Evolutionary conservation across 257 asterid genomes (phyloP).

Genomic region (Capsicum chinense): DNA sequence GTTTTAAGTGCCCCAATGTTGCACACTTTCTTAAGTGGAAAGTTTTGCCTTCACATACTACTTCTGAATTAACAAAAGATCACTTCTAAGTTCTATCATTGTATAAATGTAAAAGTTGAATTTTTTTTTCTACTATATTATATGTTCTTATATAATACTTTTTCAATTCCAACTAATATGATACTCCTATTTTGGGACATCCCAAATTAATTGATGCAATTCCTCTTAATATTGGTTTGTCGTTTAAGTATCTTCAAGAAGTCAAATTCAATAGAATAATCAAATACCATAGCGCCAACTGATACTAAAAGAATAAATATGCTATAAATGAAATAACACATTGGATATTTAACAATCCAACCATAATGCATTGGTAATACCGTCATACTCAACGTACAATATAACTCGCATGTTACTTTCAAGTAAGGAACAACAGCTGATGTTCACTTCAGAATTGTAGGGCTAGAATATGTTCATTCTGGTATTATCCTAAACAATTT

Average conservation of each 20-base stretch:
- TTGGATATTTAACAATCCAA: neutral
- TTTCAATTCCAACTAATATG: neutral
- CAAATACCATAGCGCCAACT: neutral
- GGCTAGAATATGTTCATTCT: neutral
- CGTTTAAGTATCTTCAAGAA: neutral
- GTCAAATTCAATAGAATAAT: neutral
- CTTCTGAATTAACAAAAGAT: neutral
- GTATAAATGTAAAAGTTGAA: neutral
- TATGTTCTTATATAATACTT: neutral
- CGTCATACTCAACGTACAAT: neutral
- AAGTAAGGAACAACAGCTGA: neutral
- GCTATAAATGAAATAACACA: neutral
- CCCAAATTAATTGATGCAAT: neutral
- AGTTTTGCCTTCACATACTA: neutral
- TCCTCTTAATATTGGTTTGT: neutral
- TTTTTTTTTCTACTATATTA: neutral
- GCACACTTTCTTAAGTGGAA: neutral
- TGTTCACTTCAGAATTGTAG: neutral
- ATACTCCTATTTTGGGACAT: neutral
- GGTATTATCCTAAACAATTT: neutral
- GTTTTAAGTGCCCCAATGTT: neutral
- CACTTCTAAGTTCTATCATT: neutral
- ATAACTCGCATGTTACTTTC: neutral
- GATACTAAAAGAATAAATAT: neutral
- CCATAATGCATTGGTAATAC: neutral